These are phyloP conservation scores for Paraphaeosphaeria sporulosa DNA, from an alignment of 2,329 filamentous ascomycete species.

Conservation along the genomic window DNA sequence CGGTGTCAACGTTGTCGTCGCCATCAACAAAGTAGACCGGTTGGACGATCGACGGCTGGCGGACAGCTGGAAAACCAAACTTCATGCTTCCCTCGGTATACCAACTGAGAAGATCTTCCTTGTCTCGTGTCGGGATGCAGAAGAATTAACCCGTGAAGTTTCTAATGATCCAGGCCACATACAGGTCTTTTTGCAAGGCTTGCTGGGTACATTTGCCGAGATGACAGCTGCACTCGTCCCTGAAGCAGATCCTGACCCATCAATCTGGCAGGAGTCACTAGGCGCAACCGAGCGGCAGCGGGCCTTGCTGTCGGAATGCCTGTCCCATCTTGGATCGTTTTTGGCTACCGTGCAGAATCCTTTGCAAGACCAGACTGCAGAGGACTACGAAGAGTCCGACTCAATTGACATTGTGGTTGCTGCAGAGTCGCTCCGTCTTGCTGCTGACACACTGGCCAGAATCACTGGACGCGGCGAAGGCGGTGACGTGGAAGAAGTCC, in stretches of 20 bases:
- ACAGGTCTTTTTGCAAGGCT: conserved; percentile 69
- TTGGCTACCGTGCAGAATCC: conserved; percentile 61
- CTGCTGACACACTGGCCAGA: conserved; percentile 61
- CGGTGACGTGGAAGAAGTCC: conserved; percentile 92
- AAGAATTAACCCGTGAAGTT: conserved; percentile 24
- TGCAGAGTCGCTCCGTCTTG: conserved; percentile 81
- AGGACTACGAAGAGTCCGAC: conserved; percentile 24
- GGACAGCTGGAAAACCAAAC: conserved; percentile 29
- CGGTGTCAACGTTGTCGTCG: conserved; percentile 64
- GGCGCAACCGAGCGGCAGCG: conserved; percentile 91
- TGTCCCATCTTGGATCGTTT: conserved; percentile 76
- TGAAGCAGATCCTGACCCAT: conserved; percentile 61
- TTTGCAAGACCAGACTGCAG: conserved; percentile 6
- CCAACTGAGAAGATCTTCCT: conserved; percentile 59
- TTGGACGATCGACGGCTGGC: conserved; percentile 45
- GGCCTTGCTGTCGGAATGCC: conserved; percentile 78
- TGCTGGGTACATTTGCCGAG: conserved; percentile 71
- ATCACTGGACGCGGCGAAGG: conserved; percentile 87
- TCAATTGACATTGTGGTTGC: conserved; percentile 87
- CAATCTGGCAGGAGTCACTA: conserved; percentile 80
- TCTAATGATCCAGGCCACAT: conserved; percentile 68
- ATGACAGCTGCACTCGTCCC: conserved; percentile 68
- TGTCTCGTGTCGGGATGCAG: conserved; percentile 76
- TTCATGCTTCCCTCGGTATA: conserved; percentile 33
- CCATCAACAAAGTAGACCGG: conserved; percentile 68